Conservation (phyloP, 176 grass and related monocot genomes). For the Oryza officinalis region DNA sequence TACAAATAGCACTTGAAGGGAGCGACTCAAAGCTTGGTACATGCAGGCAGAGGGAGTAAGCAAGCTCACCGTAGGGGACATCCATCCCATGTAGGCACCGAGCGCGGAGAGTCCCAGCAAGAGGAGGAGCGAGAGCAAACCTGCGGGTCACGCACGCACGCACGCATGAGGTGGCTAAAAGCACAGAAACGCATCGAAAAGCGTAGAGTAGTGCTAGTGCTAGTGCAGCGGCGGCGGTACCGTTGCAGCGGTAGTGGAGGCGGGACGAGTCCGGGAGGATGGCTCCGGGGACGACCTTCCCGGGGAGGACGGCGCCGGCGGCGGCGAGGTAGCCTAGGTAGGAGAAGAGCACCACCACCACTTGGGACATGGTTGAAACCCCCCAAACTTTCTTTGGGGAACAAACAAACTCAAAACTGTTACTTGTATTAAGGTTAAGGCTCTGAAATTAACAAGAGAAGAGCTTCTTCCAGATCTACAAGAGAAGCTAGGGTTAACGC, state of each 20-base stretch:
- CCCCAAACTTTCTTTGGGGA: too few relatives aligned
- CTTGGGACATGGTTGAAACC: too few relatives aligned
- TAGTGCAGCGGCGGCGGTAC: conserved; percentile 23
- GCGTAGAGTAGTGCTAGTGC: not conserved
- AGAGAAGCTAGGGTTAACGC: too few relatives aligned
- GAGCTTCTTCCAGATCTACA: too few relatives aligned
- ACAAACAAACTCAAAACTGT: too few relatives aligned
- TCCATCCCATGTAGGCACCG: conserved; percentile 58
- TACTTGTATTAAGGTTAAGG: too few relatives aligned
- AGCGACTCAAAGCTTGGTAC: not conserved
- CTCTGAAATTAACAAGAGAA: too few relatives aligned
- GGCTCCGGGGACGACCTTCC: conserved; percentile 75
- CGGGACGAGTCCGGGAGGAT: conserved; percentile 78
- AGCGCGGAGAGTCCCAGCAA: conserved; percentile 47
- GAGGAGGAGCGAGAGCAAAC: conserved; percentile 64
- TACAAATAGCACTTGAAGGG: not conserved
- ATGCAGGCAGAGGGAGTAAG: not conserved
- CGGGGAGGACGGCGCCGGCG: conserved; percentile 69
- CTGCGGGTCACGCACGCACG: conserved; percentile 22
- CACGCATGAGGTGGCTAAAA: not conserved
- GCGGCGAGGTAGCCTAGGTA: conserved; percentile 73
- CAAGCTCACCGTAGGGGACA: conserved; percentile 59
- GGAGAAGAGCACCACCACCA: conserved; percentile 51
- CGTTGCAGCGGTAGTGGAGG: conserved; percentile 91
- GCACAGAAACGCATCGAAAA: too few relatives aligned